Evolutionary conservation across 2,329 filamentous ascomycete species (phyloP).

Genomic region (Colletotrichum echinochloae): DNA sequence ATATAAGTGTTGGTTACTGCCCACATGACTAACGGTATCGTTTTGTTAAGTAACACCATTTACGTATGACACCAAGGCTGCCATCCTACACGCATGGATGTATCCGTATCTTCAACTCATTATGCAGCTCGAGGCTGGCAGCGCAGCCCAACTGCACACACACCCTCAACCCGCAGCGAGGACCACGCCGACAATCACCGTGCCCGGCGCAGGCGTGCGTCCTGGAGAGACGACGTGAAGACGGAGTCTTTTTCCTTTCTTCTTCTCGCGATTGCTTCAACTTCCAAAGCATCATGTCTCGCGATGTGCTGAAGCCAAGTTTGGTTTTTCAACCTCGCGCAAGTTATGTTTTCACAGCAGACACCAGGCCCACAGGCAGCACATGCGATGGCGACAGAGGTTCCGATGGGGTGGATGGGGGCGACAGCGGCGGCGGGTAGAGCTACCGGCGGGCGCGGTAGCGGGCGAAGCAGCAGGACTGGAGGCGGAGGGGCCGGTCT

Average conservation of each 20-base stretch:
- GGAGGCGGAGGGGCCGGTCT: conserved; percentile 5
- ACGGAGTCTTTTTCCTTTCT: neutral
- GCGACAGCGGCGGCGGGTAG: conserved; percentile 14
- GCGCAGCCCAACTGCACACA: conserved; percentile 14
- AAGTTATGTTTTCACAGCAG: conserved; percentile 5
- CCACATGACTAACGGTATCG: too few relatives aligned
- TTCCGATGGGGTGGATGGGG: conserved; percentile 30
- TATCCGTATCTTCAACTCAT: conserved; percentile 16
- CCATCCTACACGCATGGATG: conserved; percentile 26
- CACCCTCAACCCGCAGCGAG: conserved; percentile 1
- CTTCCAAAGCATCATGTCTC: too few relatives aligned
- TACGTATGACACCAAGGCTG: neutral
- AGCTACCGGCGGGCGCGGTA: conserved; percentile 13
- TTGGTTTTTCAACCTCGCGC: too few relatives aligned
- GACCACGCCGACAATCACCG: conserved; percentile 22
- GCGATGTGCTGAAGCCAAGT: too few relatives aligned
- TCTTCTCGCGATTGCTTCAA: too few relatives aligned
- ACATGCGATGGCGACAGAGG: conserved; percentile 33
- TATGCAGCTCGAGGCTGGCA: neutral
- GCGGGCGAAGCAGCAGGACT: conserved; percentile 8
- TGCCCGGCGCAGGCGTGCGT: too few relatives aligned
- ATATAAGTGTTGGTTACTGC: too few relatives aligned
- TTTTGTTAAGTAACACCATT: neutral
- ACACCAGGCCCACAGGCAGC: conserved; percentile 31
- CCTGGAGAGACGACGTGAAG: conserved; percentile 14